Evolutionary conservation across 1,284 basidiomycete species (phyloP).

Genomic region (Sanghuangporus weigelae): DNA sequence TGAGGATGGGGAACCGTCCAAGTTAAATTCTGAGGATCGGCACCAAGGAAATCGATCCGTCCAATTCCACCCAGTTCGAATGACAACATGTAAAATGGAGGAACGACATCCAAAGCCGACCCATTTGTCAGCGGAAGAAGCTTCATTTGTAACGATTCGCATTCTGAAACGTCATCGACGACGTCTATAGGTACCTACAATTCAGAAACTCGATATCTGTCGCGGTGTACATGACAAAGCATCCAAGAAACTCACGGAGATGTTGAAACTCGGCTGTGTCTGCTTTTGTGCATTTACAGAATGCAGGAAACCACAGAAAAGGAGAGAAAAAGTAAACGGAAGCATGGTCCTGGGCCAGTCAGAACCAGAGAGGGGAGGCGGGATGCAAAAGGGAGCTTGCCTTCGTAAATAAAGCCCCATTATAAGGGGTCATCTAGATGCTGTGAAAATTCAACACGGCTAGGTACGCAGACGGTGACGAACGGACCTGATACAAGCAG

Average conservation of each 20-base stretch:
- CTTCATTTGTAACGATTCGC: slow-evolving; percentile 2
- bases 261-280: background rate
- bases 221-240: background rate
- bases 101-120: slow-evolving; percentile 1
- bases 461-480: background rate
- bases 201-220: background rate
- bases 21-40: slow-evolving; percentile 6
- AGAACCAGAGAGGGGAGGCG: background rate
- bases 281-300: background rate
- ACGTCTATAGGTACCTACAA: background rate
- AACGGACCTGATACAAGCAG: background rate
- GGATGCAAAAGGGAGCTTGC: background rate
- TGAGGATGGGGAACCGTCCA: slow-evolving; percentile 11
- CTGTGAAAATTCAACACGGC: background rate
- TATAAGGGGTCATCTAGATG: background rate
- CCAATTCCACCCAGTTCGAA: slow-evolving; percentile 9
- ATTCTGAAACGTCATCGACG: background rate
- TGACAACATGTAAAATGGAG: slow-evolving; percentile 15
- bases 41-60: slow-evolving; percentile 8
- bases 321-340: background rate
- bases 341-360: background rate
- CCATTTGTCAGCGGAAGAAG: background rate
- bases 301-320: background rate
- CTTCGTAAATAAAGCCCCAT: background rate
- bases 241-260: background rate